Evolutionary conservation across 257 asterid genomes (phyloP).

Genomic region (Nicotiana otophora): DNA sequence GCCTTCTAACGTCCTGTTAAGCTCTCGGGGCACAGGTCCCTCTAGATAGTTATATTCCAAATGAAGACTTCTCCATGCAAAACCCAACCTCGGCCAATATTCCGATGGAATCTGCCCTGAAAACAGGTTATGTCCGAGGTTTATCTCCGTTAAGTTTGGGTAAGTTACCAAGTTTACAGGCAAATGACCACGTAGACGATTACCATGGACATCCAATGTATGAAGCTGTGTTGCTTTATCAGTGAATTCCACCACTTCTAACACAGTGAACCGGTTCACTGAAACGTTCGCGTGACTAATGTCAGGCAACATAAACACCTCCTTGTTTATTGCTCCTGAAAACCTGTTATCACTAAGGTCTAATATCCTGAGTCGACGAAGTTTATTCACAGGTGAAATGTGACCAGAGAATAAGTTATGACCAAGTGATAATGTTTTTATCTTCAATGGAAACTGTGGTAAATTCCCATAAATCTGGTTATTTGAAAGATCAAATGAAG

Average conservation of each 20-base stretch:
- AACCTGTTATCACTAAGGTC: constrained; percentile 42
- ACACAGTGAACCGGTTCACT: constrained; percentile 23
- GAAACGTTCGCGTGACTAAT: constrained; percentile 23
- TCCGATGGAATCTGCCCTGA: constrained; percentile 34
- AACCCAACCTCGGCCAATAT: constrained; percentile 20
- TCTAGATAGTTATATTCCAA: constrained; percentile 37
- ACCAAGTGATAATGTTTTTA: constrained; percentile 18
- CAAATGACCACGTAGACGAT: constrained; percentile 33
- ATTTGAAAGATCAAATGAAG: constrained; percentile 27
- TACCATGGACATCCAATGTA: constrained; percentile 22
- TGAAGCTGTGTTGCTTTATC: constrained; percentile 22
- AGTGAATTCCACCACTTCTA: constrained; percentile 16
- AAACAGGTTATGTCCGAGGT: constrained; percentile 40
- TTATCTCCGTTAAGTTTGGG: constrained; percentile 23
- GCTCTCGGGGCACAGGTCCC: constrained; percentile 33
- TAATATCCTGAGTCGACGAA: constrained; percentile 17
- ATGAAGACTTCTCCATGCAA: constrained; percentile 30
- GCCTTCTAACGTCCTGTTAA: neutral
- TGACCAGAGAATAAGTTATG: constrained; percentile 38
- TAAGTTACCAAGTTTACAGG: constrained; percentile 31
- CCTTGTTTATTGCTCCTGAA: constrained; percentile 27
- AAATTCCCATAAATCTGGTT: constrained; percentile 39
- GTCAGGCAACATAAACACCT: constrained; percentile 28
- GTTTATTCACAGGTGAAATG: constrained; percentile 22
- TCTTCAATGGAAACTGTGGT: constrained; percentile 29